Conservation (phyloP, 2,329 filamentous ascomycete species). For the Ophiostoma montium region DNA sequence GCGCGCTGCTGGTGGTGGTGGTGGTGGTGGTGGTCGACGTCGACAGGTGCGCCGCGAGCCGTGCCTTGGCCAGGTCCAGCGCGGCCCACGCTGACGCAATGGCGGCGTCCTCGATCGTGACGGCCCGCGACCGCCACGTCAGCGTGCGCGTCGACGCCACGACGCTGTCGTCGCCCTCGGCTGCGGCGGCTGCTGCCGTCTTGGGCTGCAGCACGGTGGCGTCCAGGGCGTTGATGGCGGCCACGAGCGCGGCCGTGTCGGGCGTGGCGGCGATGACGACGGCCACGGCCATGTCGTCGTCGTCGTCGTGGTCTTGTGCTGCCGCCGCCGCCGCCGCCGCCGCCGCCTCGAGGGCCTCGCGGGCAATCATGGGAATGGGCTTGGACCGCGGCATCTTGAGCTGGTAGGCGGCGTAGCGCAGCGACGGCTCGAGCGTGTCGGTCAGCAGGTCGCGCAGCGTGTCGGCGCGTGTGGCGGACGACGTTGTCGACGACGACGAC, state of each 20-base stretch:
- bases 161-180: conserved; percentile 23
- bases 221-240: conserved; percentile 57
- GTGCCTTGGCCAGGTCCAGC: conserved; percentile 41
- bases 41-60: conserved; percentile 34
- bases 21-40: no score
- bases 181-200: conserved; percentile 21
- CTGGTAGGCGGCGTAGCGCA: conserved; percentile 90
- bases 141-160: conserved; percentile 57
- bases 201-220: conserved; percentile 45
- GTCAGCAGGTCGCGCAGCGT: conserved; percentile 75
- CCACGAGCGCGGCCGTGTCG: conserved; percentile 41
- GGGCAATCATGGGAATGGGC: conserved; percentile 64
- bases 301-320: conserved; percentile 25
- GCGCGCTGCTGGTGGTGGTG: conserved; percentile 27
- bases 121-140: conserved; percentile 72
- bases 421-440: conserved; percentile 79
- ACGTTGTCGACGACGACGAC: no score
- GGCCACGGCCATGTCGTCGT: conserved; percentile 53
- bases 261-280: conserved; percentile 40
- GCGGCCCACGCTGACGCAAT: conserved; percentile 73
- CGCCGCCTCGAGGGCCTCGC: conserved; percentile 59
- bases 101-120: conserved; percentile 82
- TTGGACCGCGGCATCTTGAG: conserved; percentile 75
- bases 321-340: no score
- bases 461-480: conserved; percentile 49